Evolutionary conservation across 805 yeast species (phyloP).

Genomic region (Isabelozyma gotoi): DNA sequence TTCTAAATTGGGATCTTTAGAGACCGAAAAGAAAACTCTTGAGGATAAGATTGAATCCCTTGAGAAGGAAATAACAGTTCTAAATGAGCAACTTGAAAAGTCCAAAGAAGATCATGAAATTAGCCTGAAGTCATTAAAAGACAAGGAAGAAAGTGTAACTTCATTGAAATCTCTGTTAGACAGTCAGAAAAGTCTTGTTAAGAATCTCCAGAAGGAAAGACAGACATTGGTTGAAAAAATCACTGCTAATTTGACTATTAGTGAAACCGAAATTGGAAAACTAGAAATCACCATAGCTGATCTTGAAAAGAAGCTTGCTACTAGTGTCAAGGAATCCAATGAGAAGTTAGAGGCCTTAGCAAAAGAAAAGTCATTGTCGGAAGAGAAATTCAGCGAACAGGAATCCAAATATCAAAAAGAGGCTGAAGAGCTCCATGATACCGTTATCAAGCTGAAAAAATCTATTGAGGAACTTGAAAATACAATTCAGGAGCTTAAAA

Average conservation of each 20-base stretch:
- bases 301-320: background rate
- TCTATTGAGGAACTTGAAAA: background rate
- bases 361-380: conserved; percentile 1
- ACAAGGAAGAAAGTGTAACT: background rate
- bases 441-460: no score
- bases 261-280: conserved; percentile 1
- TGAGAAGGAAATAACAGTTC: background rate
- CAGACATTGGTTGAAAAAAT: background rate
- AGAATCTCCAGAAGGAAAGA: conserved; percentile 1
- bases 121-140: background rate
- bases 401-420: conserved; percentile 1
- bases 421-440: background rate
- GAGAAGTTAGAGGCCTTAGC: background rate
- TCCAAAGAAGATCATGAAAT: background rate
- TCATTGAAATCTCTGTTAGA: background rate
- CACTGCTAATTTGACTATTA: background rate
- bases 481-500: background rate
- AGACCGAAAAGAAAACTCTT: background rate
- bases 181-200: background rate
- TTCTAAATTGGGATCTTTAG: background rate
- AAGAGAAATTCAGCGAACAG: conserved; percentile 2
- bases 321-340: background rate
- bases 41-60: background rate
- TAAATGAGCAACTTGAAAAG: background rate
- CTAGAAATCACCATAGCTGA: background rate